A percentile compares a stretch with the other conserved stretches of the same genome.
phyloP scores from a whole-genome alignment of 768 basidiomycete genomes.

The Coprinopsis sp. region DNA sequence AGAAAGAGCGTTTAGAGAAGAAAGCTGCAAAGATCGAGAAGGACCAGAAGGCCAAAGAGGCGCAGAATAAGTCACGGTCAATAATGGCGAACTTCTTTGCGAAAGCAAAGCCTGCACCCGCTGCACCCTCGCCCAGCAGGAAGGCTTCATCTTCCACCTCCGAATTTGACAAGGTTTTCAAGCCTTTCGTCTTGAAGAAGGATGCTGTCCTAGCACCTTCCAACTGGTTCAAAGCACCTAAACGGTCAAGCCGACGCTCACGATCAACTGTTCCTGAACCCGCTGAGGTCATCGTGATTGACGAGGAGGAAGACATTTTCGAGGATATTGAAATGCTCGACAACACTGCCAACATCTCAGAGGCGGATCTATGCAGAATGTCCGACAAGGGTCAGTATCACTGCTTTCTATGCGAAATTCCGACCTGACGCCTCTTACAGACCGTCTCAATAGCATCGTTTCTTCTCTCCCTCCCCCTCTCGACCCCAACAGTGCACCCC shows the following conservation, averaged over 20 bases:
- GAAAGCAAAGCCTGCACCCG: conserved; percentile 43
- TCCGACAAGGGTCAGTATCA: conserved; percentile 36
- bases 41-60: conserved; percentile 67
- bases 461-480: conserved; percentile 28
- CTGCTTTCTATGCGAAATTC: background rate
- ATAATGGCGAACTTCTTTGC: conserved; percentile 78
- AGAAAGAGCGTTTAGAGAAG: conserved; percentile 64
- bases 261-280: conserved; percentile 13
- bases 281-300: conserved; percentile 57
- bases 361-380: conserved; percentile 28
- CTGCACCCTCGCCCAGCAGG: conserved; percentile 18
- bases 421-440: conserved; percentile 19
- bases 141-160: conserved; percentile 35
- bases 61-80: conserved; percentile 66
- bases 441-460: conserved; percentile 35
- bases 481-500: conserved; percentile 15
- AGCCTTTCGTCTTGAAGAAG: conserved; percentile 75
- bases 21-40: conserved; percentile 65
- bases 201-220: conserved; percentile 65
- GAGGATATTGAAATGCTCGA: conserved; percentile 23
- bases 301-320: conserved; percentile 38
- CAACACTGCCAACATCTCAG: conserved; percentile 7
- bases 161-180: conserved; percentile 75
- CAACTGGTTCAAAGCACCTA: conserved; percentile 57
- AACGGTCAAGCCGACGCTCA: conserved; percentile 20